These are phyloP conservation scores for Fusarium oligoseptatum DNA, from an alignment of 2,329 filamentous ascomycete species.

Conservation along the genomic window DNA sequence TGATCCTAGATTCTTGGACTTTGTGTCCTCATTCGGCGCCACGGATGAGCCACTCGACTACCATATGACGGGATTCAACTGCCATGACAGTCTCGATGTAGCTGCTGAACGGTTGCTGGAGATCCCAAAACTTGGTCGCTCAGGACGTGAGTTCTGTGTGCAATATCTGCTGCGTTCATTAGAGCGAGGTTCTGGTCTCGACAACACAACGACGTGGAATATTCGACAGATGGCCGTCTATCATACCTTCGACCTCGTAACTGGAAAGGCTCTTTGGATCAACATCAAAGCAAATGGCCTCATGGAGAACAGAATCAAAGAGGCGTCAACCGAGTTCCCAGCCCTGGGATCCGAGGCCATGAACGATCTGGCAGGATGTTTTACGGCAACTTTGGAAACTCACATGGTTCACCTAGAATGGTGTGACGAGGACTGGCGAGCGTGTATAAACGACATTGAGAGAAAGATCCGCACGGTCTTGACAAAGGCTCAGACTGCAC, in stretches of 20 bases:
- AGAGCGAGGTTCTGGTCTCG: background rate
- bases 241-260: conserved; percentile 28
- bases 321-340: conserved; percentile 4
- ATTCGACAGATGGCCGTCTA: conserved; percentile 31
- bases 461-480: conserved; percentile 5
- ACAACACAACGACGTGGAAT: background rate
- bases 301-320: conserved; percentile 11
- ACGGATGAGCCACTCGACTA: conserved; percentile 11
- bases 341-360: background rate
- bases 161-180: conserved; percentile 27
- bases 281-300: conserved; percentile 25
- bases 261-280: conserved; percentile 18
- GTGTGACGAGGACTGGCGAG: conserved; percentile 28
- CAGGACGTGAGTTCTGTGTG: conserved; percentile 11
- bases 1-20: conserved; percentile 11
- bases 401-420: conserved; percentile 20
- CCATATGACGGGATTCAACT: conserved; percentile 21
- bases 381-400: conserved; percentile 9
- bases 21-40: conserved; percentile 17
- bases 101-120: accelerated
- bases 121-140: conserved; percentile 18
- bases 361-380: background rate
- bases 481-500: conserved; percentile 17
- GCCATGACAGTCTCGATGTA: conserved; percentile 1
- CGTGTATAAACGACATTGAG: conserved; percentile 26